Evolutionary conservation across 257 asterid species (phyloP), one percentile per base, ranked within the genome.

Genomic region (Scutellaria galericulata): DNA sequence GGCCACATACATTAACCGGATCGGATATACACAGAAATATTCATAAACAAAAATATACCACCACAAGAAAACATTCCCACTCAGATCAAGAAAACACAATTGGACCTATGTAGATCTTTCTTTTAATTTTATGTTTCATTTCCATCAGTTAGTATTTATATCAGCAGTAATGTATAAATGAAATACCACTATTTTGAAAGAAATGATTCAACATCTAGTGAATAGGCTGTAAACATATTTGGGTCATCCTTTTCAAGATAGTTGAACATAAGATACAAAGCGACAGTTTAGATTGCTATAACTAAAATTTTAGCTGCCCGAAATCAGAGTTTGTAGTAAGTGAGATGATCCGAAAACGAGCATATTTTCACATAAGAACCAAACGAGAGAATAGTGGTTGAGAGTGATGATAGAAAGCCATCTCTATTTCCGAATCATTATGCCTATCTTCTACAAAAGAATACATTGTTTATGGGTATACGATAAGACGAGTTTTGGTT

Each of bases 361-460:
- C 47, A 20, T 51, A 53, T 65, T 40, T 41, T 53, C 50, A 64
- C 24, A 44, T 31, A 42, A 27, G 50, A 9, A 65, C 65, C 73
- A 65, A 64, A 55, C 47, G 51, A 73, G 74, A 55, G 41, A 55
- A 45, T 44, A 74, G 11, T 12, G 14, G 47, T n/a, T 60, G 57
- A 58, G 51, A 67, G 64, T 22, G 50, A 60, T 54, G 68, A 66
- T 24, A 18, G 11, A 40, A 18, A 51, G 45, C 42, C 59, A 7
- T 59, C 39, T 65, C 68, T 37, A 59, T 45, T 53, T 62, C 75
- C 41, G 37, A 53, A 66, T 22, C 71, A 61, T 57, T 77, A 70
- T 70, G 76, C 78, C 60, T 64, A 64, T 75, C 81, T 68, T 72
- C 70, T 78, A 83, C 73, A 75, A 81, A 31, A 76, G 73, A 78